Evolutionary conservation across 1,284 basidiomycete species (phyloP).

Genomic region (Ganoderma resinaceum): DNA sequence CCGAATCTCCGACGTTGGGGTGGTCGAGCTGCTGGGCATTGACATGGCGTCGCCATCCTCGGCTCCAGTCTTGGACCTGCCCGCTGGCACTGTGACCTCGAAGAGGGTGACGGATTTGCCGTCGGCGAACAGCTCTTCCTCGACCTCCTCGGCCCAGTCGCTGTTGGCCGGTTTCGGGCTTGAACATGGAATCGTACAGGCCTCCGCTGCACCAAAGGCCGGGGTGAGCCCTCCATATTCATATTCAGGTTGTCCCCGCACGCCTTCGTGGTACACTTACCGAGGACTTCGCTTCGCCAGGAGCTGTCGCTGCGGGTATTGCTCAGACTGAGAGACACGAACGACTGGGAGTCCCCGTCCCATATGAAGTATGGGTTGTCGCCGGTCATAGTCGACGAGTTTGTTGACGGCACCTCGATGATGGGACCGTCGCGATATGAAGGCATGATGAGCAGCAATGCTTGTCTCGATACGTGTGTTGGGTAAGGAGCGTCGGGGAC

Average conservation of each 20-base stretch:
- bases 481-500: background rate
- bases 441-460: background rate
- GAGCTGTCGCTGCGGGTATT: background rate
- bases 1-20: background rate
- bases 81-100: background rate
- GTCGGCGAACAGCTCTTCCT: conserved; percentile 8
- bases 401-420: background rate
- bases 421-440: background rate
- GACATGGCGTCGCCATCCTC: background rate
- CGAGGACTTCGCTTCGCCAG: background rate
- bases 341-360: conserved; percentile 7
- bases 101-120: conserved; percentile 2
- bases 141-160: conserved; percentile 4
- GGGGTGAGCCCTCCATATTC: background rate
- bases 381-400: background rate
- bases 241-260: background rate
- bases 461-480: background rate
- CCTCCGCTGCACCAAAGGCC: background rate
- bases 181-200: background rate
- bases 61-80: background rate
- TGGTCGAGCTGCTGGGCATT: background rate
- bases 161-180: background rate
- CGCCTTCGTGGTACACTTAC: background rate
- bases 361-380: background rate
- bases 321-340: conserved; percentile 2